Conservation (phyloP, 352 stramenopile genomes). For the Halophytophthora batemanensis region DNA sequence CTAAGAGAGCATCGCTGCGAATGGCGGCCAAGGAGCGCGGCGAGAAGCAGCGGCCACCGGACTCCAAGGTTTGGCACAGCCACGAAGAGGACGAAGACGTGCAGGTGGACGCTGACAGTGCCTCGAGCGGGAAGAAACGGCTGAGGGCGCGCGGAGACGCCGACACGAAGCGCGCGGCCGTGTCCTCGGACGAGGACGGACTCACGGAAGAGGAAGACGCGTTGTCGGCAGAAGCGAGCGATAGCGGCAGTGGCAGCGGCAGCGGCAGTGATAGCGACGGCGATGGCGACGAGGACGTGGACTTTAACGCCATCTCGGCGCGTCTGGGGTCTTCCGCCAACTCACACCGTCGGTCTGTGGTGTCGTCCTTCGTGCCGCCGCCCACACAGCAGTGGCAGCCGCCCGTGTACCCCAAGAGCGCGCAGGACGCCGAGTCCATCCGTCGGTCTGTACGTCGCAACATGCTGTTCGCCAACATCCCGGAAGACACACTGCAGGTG, state of each 20-base stretch:
- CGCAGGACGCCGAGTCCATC: constrained; percentile 48
- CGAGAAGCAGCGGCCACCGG: constrained; percentile 18
- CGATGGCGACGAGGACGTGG: constrained; percentile 32
- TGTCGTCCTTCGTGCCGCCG: constrained; percentile 52
- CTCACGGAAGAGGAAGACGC: constrained; percentile 31
- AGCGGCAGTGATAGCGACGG: constrained; percentile 27
- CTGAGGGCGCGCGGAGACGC: constrained; percentile 20
- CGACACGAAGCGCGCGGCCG: constrained; percentile 4
- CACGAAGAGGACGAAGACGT: constrained; percentile 15
- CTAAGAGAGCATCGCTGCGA: too few relatives aligned
- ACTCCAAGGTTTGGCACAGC: constrained; percentile 25
- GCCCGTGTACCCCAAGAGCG: constrained; percentile 51
- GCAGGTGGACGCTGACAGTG: too few relatives aligned
- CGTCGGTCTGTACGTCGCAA: constrained; percentile 57
- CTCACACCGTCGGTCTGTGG: constrained; percentile 47
- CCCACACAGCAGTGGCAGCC: constrained; percentile 47
- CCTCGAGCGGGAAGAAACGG: constrained; percentile 30
- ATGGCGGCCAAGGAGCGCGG: constrained; percentile 34
- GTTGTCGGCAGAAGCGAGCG: not conserved
- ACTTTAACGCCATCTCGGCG: constrained; percentile 39
- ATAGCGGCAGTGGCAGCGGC: constrained; percentile 10
- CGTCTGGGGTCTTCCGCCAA: constrained; percentile 33
- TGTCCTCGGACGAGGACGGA: constrained; percentile 21
- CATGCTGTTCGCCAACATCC: constrained; percentile 64
- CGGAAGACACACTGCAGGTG: constrained; percentile 60